Base-by-base conservation (phyloP, 768 basidiomycete genomes). In the Lactifluus rugatus region DNA sequence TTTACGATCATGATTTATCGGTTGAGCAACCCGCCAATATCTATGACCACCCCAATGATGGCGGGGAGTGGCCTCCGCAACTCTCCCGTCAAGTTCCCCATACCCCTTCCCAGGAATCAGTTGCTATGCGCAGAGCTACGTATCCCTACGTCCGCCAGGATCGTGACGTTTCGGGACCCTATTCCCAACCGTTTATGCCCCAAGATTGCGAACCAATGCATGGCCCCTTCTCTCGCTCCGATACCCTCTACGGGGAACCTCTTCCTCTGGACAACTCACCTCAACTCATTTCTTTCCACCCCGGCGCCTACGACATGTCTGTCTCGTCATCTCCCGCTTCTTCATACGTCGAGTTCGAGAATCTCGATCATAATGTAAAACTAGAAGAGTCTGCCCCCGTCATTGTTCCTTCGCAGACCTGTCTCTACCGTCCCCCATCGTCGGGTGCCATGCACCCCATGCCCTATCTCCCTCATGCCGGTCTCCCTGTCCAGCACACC, bases 71-170 rank as follows among this genome's bases (percentile, higher is more conserved):
- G 54, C 56, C 59, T 16, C 64, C 56, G 31, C 59, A 54, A 23
- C 66, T 63, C 65, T 60, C 69, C 62, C 56, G 57, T 41, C 57
- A 61, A 56, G 59, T 48, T 28, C 65, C 65, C 56, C 68, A 68
- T 55, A 69, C 39, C 17, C 48, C 74, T 42, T 62, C 62, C 6
- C 71, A 72, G 56, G 81, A 84, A 60, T 76, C 79, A 65, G 67
- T 75, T 48, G 69, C 72, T 11, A 65, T 69, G 54, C 84, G 88
- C 49, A 78, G 88, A 59, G 83, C 84, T 1, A 89, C 88, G 0
- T 89, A 81, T 71, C 88, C 88, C 47, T 84, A 83, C 66, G 85
- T 85, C 52, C 79, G 85, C 44, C 84, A 87, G 63, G 88, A 91
- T 71, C 77, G 79, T 57, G 76, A 78, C 52, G 78, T 80, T 63